phyloP scores from a whole-genome alignment of 2,329 filamentous ascomycete species.

The Parafenestella ontariensis region DNA sequence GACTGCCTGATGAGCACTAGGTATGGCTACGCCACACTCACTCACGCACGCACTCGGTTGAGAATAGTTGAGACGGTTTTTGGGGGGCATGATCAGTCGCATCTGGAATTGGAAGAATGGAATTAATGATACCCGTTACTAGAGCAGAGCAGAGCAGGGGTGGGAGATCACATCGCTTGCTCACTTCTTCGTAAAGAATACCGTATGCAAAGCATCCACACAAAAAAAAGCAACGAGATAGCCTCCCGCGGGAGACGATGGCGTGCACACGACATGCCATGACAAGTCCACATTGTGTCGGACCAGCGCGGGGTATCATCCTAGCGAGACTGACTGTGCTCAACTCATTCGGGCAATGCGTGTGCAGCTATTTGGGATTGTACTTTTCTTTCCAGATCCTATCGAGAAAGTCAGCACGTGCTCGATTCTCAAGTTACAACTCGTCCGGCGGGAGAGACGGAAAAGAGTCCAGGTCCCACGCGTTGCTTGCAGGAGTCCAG shows the following conservation, averaged over 20 bases:
- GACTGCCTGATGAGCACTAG: neutral
- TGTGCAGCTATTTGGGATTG: conserved; percentile 58
- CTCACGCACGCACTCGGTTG: too few relatives aligned
- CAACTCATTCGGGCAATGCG: neutral
- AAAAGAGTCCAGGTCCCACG: neutral
- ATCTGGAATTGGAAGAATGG: neutral
- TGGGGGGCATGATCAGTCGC: neutral
- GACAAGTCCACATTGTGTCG: conserved; percentile 1
- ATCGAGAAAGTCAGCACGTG: conserved; percentile 42
- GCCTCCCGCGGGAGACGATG: neutral
- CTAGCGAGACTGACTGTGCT: neutral
- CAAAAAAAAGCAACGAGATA: conserved; percentile 1
- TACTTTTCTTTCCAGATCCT: conserved; percentile 99
- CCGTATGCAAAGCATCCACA: conserved; percentile 1
- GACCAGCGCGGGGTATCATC: neutral
- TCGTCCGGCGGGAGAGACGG: neutral
- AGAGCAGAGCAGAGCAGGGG: neutral
- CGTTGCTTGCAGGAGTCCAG: too few relatives aligned
- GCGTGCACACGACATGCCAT: neutral
- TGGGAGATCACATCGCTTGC: neutral
- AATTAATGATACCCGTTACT: neutral
- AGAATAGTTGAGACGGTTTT: too few relatives aligned
- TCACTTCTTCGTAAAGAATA: neutral
- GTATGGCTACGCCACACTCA: neutral
- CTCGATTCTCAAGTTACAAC: conserved; percentile 6